Percentiles rank a stretch among this genome's conserved stretches.
phyloP scores from a whole-genome alignment of 2,329 filamentous ascomycete genomes.

The Mycosphaerella sp. region DNA sequence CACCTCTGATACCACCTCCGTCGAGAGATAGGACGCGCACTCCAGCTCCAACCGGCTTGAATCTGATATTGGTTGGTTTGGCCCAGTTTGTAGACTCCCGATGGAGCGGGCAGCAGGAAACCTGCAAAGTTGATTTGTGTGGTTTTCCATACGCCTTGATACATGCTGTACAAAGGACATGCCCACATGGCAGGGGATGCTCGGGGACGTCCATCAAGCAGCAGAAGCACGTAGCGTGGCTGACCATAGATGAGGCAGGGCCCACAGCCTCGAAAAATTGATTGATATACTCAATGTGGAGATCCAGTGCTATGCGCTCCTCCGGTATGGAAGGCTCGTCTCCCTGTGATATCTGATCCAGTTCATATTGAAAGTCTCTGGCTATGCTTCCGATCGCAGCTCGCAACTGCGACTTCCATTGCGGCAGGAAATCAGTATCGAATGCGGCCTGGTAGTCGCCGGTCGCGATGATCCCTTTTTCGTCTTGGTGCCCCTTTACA shows the following conservation, averaged over 20 bases:
- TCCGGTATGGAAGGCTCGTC: constrained; percentile 30
- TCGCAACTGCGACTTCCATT: constrained; percentile 29
- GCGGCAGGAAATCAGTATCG: constrained; percentile 29
- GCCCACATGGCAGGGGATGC: constrained; percentile 43
- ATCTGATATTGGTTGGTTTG: constrained; percentile 28
- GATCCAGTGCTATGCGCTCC: constrained; percentile 29
- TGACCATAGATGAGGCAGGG: constrained; percentile 31
- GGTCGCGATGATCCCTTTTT: constrained; percentile 40
- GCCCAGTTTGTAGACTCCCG: constrained; percentile 34
- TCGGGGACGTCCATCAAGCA: constrained; percentile 43
- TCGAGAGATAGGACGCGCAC: constrained; percentile 28
- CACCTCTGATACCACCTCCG: constrained; percentile 44
- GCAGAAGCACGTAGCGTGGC: constrained; percentile 41
- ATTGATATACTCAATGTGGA: constrained; percentile 30
- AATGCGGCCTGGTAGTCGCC: constrained; percentile 40
- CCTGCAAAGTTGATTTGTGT: constrained; percentile 25
- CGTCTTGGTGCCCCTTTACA: constrained; percentile 40
- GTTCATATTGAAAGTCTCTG: constrained; percentile 31
- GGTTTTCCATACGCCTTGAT: constrained; percentile 34
- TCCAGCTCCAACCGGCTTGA: constrained; percentile 27
- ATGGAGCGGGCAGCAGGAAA: constrained; percentile 35
- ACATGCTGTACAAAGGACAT: constrained; percentile 43
- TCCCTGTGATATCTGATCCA: constrained; percentile 26
- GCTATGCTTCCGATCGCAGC: constrained; percentile 29
- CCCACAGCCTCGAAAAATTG: constrained; percentile 39